A percentile compares a stretch with the other conserved stretches of the same genome.
phyloP scores from a whole-genome alignment of 257 asterid species.

The Gentiana straminea region DNA sequence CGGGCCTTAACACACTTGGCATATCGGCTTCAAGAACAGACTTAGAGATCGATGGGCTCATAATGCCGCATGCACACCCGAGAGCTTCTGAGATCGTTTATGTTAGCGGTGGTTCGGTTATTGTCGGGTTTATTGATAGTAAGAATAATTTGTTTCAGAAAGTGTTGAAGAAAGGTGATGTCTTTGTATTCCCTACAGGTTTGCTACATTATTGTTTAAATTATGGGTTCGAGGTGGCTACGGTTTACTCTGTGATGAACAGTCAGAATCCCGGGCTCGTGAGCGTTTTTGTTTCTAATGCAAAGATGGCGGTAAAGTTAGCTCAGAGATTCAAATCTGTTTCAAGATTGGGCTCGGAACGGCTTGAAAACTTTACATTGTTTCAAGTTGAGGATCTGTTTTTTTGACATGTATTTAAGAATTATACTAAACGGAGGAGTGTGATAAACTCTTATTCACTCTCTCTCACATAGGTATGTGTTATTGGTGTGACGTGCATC shows the following conservation, averaged over 20 bases:
- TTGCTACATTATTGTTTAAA: conserved; percentile 56
- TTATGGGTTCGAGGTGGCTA: conserved; percentile 46
- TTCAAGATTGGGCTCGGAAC: conserved; percentile 25
- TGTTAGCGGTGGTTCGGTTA: conserved; percentile 37
- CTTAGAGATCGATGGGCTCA: conserved; percentile 54
- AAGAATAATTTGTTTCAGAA: conserved; percentile 32
- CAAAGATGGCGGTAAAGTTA: conserved; percentile 15
- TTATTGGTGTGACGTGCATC: too few relatives aligned
- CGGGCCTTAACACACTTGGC: conserved; percentile 70
- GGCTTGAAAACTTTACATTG: conserved; percentile 27
- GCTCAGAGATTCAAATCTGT: conserved; percentile 25
- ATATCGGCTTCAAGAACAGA: conserved; percentile 51
- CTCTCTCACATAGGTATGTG: too few relatives aligned
- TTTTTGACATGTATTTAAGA: neutral
- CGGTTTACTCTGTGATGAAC: conserved; percentile 39
- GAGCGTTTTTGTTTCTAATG: conserved; percentile 18
- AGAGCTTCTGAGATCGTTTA: conserved; percentile 69
- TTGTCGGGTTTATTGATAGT: conserved; percentile 55
- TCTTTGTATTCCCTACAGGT: conserved; percentile 59
- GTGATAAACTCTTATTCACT: too few relatives aligned
- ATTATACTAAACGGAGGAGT: too few relatives aligned
- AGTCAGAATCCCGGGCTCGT: conserved; percentile 73
- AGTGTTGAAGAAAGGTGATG: conserved; percentile 43
- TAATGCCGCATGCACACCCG: conserved; percentile 18
- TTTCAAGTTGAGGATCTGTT: conserved; percentile 5